Evolutionary conservation across 768 basidiomycete species (phyloP).

Genomic region (Lactarius psammicola): DNA sequence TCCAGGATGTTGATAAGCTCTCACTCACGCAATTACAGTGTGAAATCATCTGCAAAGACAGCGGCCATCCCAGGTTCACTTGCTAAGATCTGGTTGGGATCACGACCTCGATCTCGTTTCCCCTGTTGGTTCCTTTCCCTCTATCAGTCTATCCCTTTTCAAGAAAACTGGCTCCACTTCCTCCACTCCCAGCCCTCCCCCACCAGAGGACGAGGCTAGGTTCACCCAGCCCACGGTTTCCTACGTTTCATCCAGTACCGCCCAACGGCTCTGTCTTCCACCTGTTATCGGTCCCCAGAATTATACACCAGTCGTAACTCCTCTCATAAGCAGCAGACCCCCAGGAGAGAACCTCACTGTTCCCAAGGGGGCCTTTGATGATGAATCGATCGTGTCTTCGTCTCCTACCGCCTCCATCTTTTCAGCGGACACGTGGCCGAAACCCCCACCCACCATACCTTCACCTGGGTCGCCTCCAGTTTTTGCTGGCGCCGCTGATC

Average conservation of each 20-base stretch:
- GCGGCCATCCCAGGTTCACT: constrained; percentile 21
- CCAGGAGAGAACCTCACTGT: not conserved
- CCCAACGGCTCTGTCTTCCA: constrained; percentile 19
- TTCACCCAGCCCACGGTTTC: constrained; percentile 20
- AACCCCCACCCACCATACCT: constrained; percentile 7
- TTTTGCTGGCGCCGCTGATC: not conserved
- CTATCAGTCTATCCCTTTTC: constrained; percentile 13
- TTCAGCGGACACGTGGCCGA: constrained; percentile 19
- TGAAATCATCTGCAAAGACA: constrained; percentile 9
- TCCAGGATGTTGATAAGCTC: not conserved
- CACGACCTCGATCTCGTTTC: constrained; percentile 22
- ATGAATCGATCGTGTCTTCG: constrained; percentile 4
- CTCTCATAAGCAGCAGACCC: not conserved
- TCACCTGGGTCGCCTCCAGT: constrained; percentile 1
- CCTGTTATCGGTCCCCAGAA: constrained; percentile 5
- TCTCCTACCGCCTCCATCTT: constrained; percentile 16
- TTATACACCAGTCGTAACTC: not conserved
- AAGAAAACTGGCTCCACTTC: constrained; percentile 16
- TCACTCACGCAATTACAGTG: constrained; percentile 9
- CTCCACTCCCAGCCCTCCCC: constrained; percentile 16
- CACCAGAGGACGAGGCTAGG: constrained; percentile 14
- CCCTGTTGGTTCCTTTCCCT: constrained; percentile 10
- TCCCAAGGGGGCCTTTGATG: not conserved
- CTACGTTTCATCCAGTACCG: constrained; percentile 21
- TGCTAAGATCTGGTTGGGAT: constrained; percentile 29